Conservation (phyloP, 1,284 basidiomycete species). For the Schizophyllum amplum region DNA sequence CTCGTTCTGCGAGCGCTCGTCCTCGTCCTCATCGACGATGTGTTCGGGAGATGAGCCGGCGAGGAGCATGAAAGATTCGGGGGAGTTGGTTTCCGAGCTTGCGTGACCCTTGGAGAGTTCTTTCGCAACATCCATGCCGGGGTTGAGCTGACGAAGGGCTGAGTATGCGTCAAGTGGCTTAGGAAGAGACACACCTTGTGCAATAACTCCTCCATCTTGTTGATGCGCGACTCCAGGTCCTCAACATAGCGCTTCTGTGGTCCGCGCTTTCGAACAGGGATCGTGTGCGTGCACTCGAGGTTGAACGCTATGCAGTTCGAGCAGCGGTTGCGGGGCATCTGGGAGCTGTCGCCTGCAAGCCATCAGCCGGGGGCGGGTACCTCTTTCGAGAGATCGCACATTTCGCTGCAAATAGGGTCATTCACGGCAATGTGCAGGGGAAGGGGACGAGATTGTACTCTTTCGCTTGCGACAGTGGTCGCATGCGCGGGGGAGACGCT, state of each 20-base stretch:
- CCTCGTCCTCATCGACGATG: background rate
- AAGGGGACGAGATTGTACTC: conserved; percentile 1
- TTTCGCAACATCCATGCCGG: background rate
- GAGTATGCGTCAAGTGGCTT: background rate
- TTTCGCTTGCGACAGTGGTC: conserved; percentile 11
- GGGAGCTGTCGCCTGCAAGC: conserved; percentile 9
- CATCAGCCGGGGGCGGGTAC: background rate
- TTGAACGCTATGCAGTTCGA: conserved; percentile 12
- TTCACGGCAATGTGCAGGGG: background rate
- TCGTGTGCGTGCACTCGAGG: conserved; percentile 9
- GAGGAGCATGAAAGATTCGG: background rate
- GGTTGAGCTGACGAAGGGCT: background rate
- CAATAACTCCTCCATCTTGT: conserved; percentile 7
- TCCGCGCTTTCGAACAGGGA: background rate
- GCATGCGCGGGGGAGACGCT: conserved; percentile 9
- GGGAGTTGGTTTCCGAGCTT: background rate
- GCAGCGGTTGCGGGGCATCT: conserved; percentile 10
- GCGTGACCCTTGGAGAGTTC: background rate
- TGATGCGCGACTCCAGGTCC: conserved; percentile 8
- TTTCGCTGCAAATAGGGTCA: conserved; percentile 5
- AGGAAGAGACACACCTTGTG: background rate
- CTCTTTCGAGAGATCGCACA: conserved; percentile 2
- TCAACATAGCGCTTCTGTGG: conserved; percentile 36
- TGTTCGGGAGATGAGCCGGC: background rate
- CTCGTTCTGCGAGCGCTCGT: background rate